Evolutionary conservation across 441 rosid genomes (phyloP).

Genomic region (Populus hybrid): DNA sequence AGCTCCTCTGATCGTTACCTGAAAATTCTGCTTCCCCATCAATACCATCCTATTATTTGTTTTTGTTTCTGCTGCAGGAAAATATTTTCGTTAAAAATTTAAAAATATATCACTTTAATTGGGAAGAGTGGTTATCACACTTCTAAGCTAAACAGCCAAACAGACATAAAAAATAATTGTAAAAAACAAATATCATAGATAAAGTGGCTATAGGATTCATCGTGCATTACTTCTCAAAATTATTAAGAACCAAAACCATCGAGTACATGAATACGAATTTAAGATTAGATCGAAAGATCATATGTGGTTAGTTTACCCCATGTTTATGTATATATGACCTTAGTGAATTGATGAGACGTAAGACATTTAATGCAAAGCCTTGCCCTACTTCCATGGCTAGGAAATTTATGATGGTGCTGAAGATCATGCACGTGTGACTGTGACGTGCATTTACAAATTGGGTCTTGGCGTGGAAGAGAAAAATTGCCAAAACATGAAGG

Average conservation of each 20-base stretch:
- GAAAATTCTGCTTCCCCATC: not conserved
- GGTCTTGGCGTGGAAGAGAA: not conserved
- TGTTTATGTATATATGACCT: not conserved
- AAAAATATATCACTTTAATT: too few species aligned
- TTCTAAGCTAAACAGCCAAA: too few species aligned
- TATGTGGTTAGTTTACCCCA: too few species aligned
- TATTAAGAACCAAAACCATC: not conserved
- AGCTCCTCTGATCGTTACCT: not conserved
- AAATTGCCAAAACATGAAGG: too few species aligned
- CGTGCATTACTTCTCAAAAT: not conserved
- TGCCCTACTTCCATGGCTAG: not conserved
- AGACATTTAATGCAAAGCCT: not conserved
- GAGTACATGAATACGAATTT: not conserved
- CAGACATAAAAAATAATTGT: too few species aligned
- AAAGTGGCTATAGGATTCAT: not conserved
- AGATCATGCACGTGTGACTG: not conserved
- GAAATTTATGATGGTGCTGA: not conserved
- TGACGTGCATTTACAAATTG: not conserved
- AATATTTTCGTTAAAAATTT: too few species aligned
- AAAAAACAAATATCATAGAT: too few species aligned
- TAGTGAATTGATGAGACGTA: not conserved
- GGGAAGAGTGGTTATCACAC: too few species aligned
- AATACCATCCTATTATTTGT: too few species aligned
- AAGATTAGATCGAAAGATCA: too few species aligned
- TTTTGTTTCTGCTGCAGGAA: too few species aligned